Base-by-base conservation (phyloP, 2,329 filamentous ascomycete species). In the Chaetomiaceae sp. region DNA sequence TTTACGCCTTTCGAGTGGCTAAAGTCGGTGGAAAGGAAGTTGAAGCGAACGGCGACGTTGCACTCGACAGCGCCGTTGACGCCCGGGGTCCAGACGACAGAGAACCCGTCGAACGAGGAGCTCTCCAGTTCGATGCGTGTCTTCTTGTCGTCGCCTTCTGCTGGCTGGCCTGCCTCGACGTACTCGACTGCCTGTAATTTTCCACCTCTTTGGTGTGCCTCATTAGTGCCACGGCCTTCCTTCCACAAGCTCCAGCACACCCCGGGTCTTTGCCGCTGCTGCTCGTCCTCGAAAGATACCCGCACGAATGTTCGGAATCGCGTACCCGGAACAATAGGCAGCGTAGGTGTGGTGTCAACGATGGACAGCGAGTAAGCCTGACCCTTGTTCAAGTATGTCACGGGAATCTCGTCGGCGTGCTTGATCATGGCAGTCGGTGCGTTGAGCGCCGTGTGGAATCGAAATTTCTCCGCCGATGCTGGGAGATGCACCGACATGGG, bases 1-100 rank as follows among this genome's bases (percentile, higher is more conserved):
- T 97, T 99, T 44, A 99, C 94, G 41, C 94, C 94, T 67, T 99
- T 99, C 9, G 94, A 97, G 66, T 97, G 94, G 69, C 92, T 97
- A 67, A 97, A 99, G 67, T 99, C 94, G 8, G 94, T 99, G 0
- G 94, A 99, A 0, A 99, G 77, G 66, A 99, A 99, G 72, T 99
- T 99, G 77, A 97, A 99, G 41, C 94, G 88, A 11, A 97, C 89
- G 8, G 90, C 87, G 51, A 99, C 83, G 44, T 84, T 88, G 68
- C 90, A 94, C 63, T 96, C 90, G 3, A 86, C 75, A 0, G 75
- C 71, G 0, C 85, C 84, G 44, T 84, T 85, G 37, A 80, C 70
- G 4, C 84, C 86, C 0, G 90, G 86, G 0, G 85, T 88, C 92
- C 92, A 97, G 5, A 85, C 81, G 4, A 97, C 89, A 6, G 86